Base-by-base conservation (phyloP, 169 alveolate species). In the Plasmodium inui region DNA sequence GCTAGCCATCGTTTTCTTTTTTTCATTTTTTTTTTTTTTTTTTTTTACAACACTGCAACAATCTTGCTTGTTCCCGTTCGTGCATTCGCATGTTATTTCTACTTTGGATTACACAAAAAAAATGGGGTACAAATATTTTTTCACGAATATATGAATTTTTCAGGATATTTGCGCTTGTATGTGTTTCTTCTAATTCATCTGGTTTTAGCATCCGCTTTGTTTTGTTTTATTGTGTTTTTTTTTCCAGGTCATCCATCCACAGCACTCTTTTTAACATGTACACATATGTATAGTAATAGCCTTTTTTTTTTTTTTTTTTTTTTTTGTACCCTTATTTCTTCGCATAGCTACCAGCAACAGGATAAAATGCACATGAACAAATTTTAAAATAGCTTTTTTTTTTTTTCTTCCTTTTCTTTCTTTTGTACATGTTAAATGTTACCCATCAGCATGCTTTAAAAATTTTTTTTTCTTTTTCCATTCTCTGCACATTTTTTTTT, bases 1-100 rank as follows among this genome's bases (percentile, higher is more conserved):
- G 94, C 94, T 88, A 88, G 94, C 94, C 53, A 88, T 79, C 17
- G n/a, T 72, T 78, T 78, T 22, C 8, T 41, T 41, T 41, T 41
- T 41, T n/a, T n/a, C n/a, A n/a, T n/a, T 46, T 46, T 46, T 46
- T 61, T 78, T 88, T 73, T 86, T 86, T 86, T 74, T 88, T 88
- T 88, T 88, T 88, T 88, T 88, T 88, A 88, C 94, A 88, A 88
- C 94, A 78, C 41, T 88, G 94, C 88, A 78, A 88, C 74, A 83
- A 37, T 67, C 82, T 88, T 88, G 71, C 12, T 46, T 46, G 82
- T 78, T 39, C 28, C 89, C 57, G 76, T 76, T 70, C 67, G 89
- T 88, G 94, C 82, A 61, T 78, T 88, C 72, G 46, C 71, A 39
- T 86, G 67, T 53, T 86, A 86, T 88, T 88, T 88, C 84, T 88